Evolutionary conservation across 2,329 filamentous ascomycete genomes (phyloP).

Genomic region (Leptographium lundbergii): DNA sequence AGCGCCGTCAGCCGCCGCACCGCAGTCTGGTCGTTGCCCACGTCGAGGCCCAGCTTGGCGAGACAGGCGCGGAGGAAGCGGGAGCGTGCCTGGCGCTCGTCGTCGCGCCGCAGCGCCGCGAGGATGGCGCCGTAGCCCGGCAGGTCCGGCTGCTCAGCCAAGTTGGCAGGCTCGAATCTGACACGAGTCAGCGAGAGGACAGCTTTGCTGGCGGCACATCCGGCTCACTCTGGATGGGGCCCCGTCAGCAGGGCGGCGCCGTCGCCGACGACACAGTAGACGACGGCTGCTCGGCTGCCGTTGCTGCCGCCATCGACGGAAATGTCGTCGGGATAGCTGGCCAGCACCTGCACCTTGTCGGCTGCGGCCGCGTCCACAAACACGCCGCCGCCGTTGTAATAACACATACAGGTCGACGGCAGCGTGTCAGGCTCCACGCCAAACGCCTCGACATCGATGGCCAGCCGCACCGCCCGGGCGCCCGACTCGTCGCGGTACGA

Average conservation of each 20-base stretch:
- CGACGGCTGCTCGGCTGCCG: slow-evolving; percentile 54
- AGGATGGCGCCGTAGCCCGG: slow-evolving; percentile 61
- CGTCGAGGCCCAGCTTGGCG: slow-evolving; percentile 66
- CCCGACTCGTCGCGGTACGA: slow-evolving; percentile 81
- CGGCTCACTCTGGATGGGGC: slow-evolving; percentile 72
- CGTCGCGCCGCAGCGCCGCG: slow-evolving; percentile 52
- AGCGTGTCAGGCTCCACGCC: slow-evolving; percentile 24
- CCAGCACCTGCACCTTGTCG: slow-evolving; percentile 62
- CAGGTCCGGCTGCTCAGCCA: slow-evolving; percentile 53
- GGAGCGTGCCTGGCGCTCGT: slow-evolving; percentile 45
- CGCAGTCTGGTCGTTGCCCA: slow-evolving; percentile 53
- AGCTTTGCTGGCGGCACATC: background rate
- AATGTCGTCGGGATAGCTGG: slow-evolving; percentile 62
- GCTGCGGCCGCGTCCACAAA: slow-evolving; percentile 68
- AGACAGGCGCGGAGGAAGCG: slow-evolving; percentile 72
- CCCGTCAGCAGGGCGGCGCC: slow-evolving; percentile 72
- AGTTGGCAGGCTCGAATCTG: slow-evolving; percentile 73
- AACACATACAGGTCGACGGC: slow-evolving; percentile 55
- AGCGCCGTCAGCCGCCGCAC: slow-evolving; percentile 69
- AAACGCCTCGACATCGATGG: slow-evolving; percentile 49
- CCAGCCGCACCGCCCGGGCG: slow-evolving; percentile 58
- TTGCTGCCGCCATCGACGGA: slow-evolving; percentile 63
- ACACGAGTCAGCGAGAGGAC: background rate
- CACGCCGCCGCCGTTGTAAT: slow-evolving; percentile 90
- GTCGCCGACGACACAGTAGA: slow-evolving; percentile 72